Conservation (phyloP, 2,329 filamentous ascomycete genomes). For the Neophaeococcomyces aloes region DNA sequence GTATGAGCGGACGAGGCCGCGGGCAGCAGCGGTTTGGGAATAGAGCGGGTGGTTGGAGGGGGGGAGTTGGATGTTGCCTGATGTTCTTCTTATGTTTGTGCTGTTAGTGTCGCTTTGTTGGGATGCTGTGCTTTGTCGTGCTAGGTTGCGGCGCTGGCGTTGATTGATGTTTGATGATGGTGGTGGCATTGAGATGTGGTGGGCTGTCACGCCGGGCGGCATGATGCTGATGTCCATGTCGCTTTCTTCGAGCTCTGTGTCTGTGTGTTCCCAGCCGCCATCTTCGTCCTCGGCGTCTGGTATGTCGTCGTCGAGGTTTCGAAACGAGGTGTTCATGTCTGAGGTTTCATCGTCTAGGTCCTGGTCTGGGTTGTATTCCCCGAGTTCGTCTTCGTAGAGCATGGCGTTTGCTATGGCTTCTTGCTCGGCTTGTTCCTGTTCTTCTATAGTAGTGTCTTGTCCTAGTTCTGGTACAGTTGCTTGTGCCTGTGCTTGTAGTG, state of each 20-base stretch:
- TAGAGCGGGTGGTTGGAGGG: not conserved
- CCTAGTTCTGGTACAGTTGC: conserved; percentile 5
- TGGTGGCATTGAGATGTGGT: conserved; percentile 4
- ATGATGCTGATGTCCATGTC: conserved; percentile 19
- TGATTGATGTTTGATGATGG: not conserved
- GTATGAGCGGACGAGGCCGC: not conserved
- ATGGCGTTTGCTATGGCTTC: conserved; percentile 42
- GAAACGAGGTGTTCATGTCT: conserved; percentile 27
- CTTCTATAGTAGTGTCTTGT: not conserved
- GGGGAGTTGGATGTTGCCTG: conserved; percentile 1
- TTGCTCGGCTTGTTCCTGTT: conserved; percentile 42
- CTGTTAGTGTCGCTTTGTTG: conserved; percentile 1
- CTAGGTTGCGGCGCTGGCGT: not conserved
- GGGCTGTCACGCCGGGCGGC: conserved; percentile 9
- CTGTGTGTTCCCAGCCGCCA: conserved; percentile 63
- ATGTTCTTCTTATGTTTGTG: conserved; percentile 3
- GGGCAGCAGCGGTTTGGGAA: not conserved
- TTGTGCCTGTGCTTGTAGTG: conserved; percentile 49
- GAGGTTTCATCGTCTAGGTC: conserved; percentile 25
- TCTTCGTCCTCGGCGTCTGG: conserved; percentile 50
- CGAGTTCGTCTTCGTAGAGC: conserved; percentile 23
- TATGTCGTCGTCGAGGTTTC: conserved; percentile 58
- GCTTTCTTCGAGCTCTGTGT: conserved; percentile 44
- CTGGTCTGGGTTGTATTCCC: conserved; percentile 14
- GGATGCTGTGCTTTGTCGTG: conserved; percentile 3